These are phyloP conservation scores for Chenopodium formosanum DNA, from an alignment of 148 eudicot genomes.

Conservation along the genomic window DNA sequence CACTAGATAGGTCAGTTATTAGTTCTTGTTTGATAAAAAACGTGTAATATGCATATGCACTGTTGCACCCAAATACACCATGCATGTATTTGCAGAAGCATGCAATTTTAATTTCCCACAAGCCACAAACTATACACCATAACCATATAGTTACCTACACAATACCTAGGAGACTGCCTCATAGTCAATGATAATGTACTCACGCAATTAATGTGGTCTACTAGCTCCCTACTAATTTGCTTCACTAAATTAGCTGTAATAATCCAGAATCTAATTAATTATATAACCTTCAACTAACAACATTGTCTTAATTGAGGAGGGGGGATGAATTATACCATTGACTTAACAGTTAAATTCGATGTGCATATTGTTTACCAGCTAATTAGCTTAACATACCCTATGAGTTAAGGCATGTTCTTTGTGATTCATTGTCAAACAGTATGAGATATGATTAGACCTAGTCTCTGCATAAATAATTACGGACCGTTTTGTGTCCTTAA, in stretches of 20 bases:
- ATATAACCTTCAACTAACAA: background rate
- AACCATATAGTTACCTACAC: background rate
- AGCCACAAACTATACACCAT: too few species aligned
- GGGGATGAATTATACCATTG: conserved; percentile 21
- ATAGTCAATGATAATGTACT: background rate
- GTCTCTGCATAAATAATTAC: background rate
- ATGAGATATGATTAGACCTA: background rate
- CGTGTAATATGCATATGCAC: too few species aligned
- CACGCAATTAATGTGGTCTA: background rate
- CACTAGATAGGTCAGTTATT: too few species aligned
- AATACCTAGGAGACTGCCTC: background rate
- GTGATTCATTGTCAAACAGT: background rate
- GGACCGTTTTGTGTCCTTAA: background rate
- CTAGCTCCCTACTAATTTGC: background rate
- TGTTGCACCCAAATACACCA: too few species aligned
- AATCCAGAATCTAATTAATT: background rate
- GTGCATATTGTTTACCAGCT: background rate
- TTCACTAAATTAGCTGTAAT: conserved; percentile 14
- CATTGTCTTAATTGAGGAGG: background rate
- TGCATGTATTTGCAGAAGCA: too few species aligned
- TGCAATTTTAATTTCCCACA: too few species aligned
- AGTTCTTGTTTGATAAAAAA: too few species aligned
- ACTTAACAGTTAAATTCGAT: background rate
- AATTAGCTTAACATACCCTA: background rate
- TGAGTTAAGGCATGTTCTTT: conserved; percentile 1